These are phyloP conservation scores for Backusella luteola DNA, from an alignment of 192 early-diverging fungal genomes.

Conservation along the genomic window DNA sequence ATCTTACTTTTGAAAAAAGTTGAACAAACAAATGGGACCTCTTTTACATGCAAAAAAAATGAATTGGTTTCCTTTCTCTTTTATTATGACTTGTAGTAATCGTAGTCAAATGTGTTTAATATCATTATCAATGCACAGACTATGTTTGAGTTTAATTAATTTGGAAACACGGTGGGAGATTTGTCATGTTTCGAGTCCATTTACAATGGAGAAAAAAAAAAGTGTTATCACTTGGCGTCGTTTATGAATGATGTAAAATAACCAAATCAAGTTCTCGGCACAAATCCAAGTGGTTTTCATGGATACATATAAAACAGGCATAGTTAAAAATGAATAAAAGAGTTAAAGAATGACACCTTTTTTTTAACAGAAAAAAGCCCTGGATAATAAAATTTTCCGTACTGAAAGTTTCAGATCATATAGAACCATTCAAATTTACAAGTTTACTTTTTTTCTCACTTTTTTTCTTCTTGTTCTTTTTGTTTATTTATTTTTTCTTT, in stretches of 20 bases:
- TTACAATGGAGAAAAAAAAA: background rate
- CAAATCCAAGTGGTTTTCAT: background rate
- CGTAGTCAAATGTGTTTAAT: background rate
- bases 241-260: background rate
- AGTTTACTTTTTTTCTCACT: background rate
- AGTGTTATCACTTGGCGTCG: background rate
- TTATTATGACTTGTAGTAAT: too few relatives aligned
- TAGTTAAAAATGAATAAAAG: background rate
- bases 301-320: background rate
- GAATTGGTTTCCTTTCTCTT: background rate
- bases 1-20: background rate
- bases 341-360: background rate
- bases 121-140: background rate
- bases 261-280: background rate
- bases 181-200: background rate
- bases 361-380: background rate
- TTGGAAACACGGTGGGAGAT: background rate
- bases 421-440: background rate
- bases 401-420: conserved; percentile 3
- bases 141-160: background rate
- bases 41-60: background rate
- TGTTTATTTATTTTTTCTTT: background rate
- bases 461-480: background rate
- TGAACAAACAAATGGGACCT: background rate
- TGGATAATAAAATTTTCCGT: background rate